Conservation (phyloP, 2,329 filamentous ascomycete genomes). For the Trichoderma koningii region DNA sequence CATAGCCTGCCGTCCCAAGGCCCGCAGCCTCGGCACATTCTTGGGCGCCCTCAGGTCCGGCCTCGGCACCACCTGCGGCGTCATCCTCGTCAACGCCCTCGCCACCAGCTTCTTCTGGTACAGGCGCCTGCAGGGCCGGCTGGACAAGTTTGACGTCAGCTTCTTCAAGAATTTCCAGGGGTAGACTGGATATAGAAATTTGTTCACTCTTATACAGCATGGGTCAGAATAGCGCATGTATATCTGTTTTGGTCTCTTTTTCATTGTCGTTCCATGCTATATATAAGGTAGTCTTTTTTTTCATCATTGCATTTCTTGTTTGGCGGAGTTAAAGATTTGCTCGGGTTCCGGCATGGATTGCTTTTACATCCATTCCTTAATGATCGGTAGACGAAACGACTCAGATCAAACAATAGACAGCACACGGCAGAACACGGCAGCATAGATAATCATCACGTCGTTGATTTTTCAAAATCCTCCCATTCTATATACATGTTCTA, state of each 20-base stretch:
- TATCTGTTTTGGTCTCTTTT: background rate
- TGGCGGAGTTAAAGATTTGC: background rate
- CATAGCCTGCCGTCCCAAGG: background rate
- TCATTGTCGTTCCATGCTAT: no score
- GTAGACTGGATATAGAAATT: no score
- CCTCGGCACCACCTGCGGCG: conserved; percentile 10
- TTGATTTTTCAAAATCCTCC: background rate
- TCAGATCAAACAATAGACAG: conserved; percentile 13
- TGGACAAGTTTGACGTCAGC: conserved; percentile 17
- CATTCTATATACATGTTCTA: conserved; percentile 12
- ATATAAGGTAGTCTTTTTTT: no score
- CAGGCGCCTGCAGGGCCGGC: conserved; percentile 10
- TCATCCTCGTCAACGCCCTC: conserved; percentile 30
- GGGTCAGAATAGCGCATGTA: background rate
- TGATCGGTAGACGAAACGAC: background rate
- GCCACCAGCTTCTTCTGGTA: conserved; percentile 16
- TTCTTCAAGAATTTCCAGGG: conserved; percentile 20
- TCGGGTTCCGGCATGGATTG: background rate
- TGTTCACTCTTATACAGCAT: no score
- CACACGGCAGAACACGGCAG: background rate
- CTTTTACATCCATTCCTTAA: background rate
- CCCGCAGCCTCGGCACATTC: conserved; percentile 26
- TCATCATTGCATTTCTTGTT: no score
- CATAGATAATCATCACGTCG: background rate
- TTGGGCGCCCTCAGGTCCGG: conserved; percentile 27